Evolutionary conservation across 1,284 basidiomycete species (phyloP), one percentile per base, ranked within the genome.

Genomic region (Gymnopus androsaceus): DNA sequence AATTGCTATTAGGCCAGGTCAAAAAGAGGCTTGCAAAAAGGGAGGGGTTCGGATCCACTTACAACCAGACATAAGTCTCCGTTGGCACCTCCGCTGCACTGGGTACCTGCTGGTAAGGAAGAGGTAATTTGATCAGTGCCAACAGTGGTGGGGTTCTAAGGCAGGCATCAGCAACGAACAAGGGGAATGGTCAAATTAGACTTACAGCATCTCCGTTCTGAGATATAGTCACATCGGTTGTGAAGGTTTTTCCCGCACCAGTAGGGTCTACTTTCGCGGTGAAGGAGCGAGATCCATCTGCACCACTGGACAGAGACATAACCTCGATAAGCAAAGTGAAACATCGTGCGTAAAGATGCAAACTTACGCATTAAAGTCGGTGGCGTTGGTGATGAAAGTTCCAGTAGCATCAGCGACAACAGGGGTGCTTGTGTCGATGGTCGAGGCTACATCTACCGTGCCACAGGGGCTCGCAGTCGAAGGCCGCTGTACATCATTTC

Each of bases 221-320:
- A 4, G 71, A 71, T 15, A 78, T 69, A 5, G 67, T 73, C 33
- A 69, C 70, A 2, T 66, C 30, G 46, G 58, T 66, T 9, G 68
- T 66, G 53, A 79, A 77, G 14, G 61, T 70, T 21, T 70, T 73
- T 14, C 76, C 76, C 3, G 66, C 69, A 27, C 72, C 76, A 17
- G 72, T 71, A 19, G 74, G 61, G 63, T 77, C 75, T 28, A 79
- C 71, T 17, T 67, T 66, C 25, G 75, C 70, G 11, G 68, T 50
- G 84, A 71, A 54, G n/a, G 75, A 67, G 17, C 78, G 75, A 6
- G 81, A 82, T 30, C 81, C 82, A 64, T 83, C 81, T 3, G 58
- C 54, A 41, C 74, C 74, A 41, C 75, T 79, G 49, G 12, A 27
- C 42, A 28, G 40, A 46, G 31, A 28, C 3, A 8, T 14, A 30